Percentiles rank a stretch among this genome's conserved stretches.
phyloP scores from a whole-genome alignment of 1,284 basidiomycete species.

The Irpex sp. region DNA sequence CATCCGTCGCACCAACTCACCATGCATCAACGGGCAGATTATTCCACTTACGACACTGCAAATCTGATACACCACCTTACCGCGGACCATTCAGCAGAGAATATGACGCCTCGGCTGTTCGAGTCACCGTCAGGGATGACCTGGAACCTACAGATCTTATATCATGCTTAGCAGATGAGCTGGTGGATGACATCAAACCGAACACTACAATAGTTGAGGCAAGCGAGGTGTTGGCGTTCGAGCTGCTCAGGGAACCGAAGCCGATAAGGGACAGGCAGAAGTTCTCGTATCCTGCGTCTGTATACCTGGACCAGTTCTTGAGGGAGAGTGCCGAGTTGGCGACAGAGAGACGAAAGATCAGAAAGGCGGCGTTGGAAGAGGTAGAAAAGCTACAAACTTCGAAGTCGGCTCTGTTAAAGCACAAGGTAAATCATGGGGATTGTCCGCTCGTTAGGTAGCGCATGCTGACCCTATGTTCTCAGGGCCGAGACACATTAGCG shows the following conservation, averaged over 20 bases:
- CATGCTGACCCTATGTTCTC: not conserved
- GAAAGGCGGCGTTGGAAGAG: slow-evolving; percentile 45
- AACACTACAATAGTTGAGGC: slow-evolving; percentile 55
- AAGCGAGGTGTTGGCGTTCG: slow-evolving; percentile 61
- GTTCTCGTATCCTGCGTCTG: slow-evolving; percentile 57
- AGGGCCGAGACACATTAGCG: slow-evolving; percentile 61
- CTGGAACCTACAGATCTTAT: slow-evolving; percentile 52
- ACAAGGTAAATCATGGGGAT: slow-evolving; percentile 40
- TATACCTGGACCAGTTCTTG: slow-evolving; percentile 72
- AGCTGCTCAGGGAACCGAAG: slow-evolving; percentile 35
- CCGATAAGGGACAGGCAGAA: slow-evolving; percentile 34
- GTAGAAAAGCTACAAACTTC: slow-evolving; percentile 42
- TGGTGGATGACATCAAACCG: slow-evolving; percentile 27
- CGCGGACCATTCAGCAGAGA: slow-evolving; percentile 27
- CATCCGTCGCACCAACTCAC: not conserved
- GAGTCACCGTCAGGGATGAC: slow-evolving; percentile 34
- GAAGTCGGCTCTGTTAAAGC: slow-evolving; percentile 45
- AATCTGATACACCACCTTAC: slow-evolving; percentile 27
- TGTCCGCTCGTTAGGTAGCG: not conserved
- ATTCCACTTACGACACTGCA: slow-evolving; percentile 40
- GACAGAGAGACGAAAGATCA: slow-evolving; percentile 40
- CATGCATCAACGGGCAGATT: slow-evolving; percentile 26
- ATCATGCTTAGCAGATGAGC: slow-evolving; percentile 48
- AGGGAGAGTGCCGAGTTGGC: slow-evolving; percentile 51
- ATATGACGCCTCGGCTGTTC: slow-evolving; percentile 35